These are phyloP conservation scores for Daldinia loculata DNA, from an alignment of 495 filamentous ascomycete species.

Conservation along the genomic window DNA sequence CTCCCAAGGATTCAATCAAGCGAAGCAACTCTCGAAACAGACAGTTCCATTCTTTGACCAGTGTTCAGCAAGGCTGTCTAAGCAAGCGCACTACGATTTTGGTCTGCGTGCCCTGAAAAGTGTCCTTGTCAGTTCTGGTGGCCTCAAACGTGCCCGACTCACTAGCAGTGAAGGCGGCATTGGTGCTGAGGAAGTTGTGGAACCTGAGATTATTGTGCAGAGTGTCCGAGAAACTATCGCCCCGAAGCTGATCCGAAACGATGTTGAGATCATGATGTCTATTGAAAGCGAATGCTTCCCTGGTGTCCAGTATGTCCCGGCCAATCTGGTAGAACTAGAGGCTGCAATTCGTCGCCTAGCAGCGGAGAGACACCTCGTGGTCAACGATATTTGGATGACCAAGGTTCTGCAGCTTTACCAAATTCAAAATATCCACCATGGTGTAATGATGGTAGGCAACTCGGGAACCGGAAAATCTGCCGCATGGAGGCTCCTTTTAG, in stretches of 20 bases:
- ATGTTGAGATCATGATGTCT: slow-evolving; percentile 85
- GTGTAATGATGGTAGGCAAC: slow-evolving; percentile 99
- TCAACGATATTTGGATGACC: slow-evolving; percentile 94
- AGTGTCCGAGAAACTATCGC: slow-evolving; percentile 98
- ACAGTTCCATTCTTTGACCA: slow-evolving; percentile 98
- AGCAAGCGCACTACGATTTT: slow-evolving; percentile 99
- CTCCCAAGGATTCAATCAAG: slow-evolving; percentile 97
- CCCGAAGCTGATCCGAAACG: slow-evolving; percentile 89
- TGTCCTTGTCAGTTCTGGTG: slow-evolving; percentile 95
- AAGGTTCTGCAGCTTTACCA: slow-evolving; percentile 97
- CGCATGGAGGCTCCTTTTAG: slow-evolving; percentile 92
- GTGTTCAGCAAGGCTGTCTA: slow-evolving; percentile 80
- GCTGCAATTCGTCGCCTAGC: slow-evolving; percentile 84
- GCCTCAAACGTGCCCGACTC: slow-evolving; percentile 87
- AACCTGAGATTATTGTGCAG: slow-evolving; percentile 98
- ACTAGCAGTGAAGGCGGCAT: slow-evolving; percentile 62
- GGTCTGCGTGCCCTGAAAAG: slow-evolving; percentile 97
- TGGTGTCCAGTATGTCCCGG: slow-evolving; percentile 90
- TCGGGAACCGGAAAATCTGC: slow-evolving; percentile 95
- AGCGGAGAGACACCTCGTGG: slow-evolving; percentile 79
- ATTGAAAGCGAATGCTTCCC: slow-evolving; percentile 91
- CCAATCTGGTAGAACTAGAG: slow-evolving; percentile 79
- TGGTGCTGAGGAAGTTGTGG: slow-evolving; percentile 76
- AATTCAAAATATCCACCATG: slow-evolving; percentile 96
- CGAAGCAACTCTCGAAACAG: slow-evolving; percentile 89